These are phyloP conservation scores for Durusdinium trenchii DNA, from an alignment of 73 alveolate species.

Conservation along the genomic window DNA sequence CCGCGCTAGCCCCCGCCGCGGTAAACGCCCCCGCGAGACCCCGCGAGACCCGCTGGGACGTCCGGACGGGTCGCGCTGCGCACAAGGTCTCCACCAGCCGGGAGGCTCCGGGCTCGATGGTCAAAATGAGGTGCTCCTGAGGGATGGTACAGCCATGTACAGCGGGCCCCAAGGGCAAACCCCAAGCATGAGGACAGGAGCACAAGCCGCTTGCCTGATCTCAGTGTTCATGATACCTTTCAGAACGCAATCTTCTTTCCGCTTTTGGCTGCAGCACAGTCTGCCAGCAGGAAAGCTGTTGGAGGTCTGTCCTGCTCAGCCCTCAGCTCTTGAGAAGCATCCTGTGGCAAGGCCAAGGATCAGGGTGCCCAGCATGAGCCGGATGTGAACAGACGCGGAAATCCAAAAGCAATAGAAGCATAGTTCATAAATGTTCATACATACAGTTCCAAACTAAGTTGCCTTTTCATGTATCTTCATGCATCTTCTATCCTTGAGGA, in stretches of 20 bases:
- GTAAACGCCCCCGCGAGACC: background rate
- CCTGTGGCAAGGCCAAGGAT: background rate
- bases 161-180: background rate
- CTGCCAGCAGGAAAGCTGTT: background rate
- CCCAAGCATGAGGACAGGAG: background rate
- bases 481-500: too few species aligned
- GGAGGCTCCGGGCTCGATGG: slow-evolving; percentile 56
- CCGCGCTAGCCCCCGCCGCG: background rate
- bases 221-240: background rate
- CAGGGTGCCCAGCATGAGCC: too few species aligned
- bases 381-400: too few species aligned
- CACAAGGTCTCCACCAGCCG: slow-evolving; percentile 82
- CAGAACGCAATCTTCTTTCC: background rate
- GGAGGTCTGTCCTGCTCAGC: slow-evolving; percentile 34
- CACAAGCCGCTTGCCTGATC: background rate
- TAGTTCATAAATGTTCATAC: background rate
- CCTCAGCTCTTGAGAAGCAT: slow-evolving; percentile 15
- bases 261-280: background rate
- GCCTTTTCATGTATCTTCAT: too few species aligned
- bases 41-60: background rate
- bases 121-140: slow-evolving; percentile 32
- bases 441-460: too few species aligned
- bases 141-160: background rate
- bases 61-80: slow-evolving; percentile 59
- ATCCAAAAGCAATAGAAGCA: too few species aligned